Base-by-base conservation (phyloP, 2,329 filamentous ascomycete genomes). In the Beauveria caledonica region DNA sequence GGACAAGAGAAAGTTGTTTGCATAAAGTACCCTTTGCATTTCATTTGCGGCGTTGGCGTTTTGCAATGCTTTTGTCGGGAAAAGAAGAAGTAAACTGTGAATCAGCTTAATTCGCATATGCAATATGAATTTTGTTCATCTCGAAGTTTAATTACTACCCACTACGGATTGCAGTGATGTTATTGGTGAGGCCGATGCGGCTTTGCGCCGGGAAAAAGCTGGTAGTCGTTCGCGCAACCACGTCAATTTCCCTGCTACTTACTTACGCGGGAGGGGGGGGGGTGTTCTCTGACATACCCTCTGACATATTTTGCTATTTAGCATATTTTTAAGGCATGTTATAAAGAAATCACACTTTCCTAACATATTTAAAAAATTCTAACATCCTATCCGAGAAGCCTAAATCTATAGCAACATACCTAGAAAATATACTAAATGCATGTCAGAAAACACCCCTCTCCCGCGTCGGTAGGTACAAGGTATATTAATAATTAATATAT, bases 1-100 rank as follows among this genome's bases (percentile, higher is more conserved):
- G 73, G 92, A 95, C 75, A 87, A 88, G 65, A 84, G 83, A 71
- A 81, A 86, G 66, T 75, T 95, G 61, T 95, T 95, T 78, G 84
- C 86, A 67, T 93, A 80, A 56, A 62, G 7, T 11, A 27, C 21
- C 61, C 42, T 62, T 60, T 65, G 58, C 66, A 8, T 50, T 46
- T 25, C 25, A 45, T 61, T 40, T n/a, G 15, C 49, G 52, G 59
- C 53, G 59, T 55, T 55, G 52, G 59, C 52, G 59, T 61, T 61
- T 33, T 39, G 50, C 36, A 48, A 49, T 54, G 36, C 59, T 51
- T 55, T 54, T 25, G 29, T n/a, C 29, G 10, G 39, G 46, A 39
- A 25, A 46, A 27, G 39, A 53, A 60, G 40, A 58, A 40, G 27
- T 66, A 23, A 62, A 42, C 49, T 61, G 8, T 52, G 11, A 36